Percentiles rank a stretch among this genome's conserved stretches.
phyloP scores from a whole-genome alignment of 495 filamentous ascomycete species.

The Penicillium parvum region DNA sequence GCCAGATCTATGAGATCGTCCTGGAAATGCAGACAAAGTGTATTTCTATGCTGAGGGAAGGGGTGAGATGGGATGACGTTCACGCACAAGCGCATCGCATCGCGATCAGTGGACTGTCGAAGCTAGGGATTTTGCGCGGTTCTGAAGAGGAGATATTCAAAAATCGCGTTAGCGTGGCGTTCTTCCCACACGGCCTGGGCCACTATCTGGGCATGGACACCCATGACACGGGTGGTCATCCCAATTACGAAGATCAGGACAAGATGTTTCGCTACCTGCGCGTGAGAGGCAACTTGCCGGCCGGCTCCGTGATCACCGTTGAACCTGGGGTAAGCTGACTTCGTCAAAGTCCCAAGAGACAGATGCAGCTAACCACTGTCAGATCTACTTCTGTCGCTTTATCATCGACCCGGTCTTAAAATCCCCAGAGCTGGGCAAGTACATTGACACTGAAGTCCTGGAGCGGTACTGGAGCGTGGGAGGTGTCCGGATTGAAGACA shows the following conservation, averaged over 20 bases:
- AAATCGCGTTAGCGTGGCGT: conserved; percentile 72
- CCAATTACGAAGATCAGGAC: conserved; percentile 81
- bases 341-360: background rate
- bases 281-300: conserved; percentile 71
- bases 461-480: conserved; percentile 87
- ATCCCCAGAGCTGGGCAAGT: conserved; percentile 62
- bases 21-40: conserved; percentile 77
- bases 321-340: conserved; percentile 70
- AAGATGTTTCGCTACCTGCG: conserved; percentile 80
- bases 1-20: conserved; percentile 81
- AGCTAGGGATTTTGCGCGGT: conserved; percentile 70
- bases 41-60: conserved; percentile 68
- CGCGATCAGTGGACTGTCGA: conserved; percentile 73
- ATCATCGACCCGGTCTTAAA: conserved; percentile 81
- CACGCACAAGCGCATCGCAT: conserved; percentile 75
- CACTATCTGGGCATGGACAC: conserved; percentile 95
- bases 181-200: conserved; percentile 88
- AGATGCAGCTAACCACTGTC: conserved; percentile 4
- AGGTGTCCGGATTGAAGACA: conserved; percentile 72
- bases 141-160: conserved; percentile 66
- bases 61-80: conserved; percentile 79
- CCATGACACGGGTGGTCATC: conserved; percentile 84
- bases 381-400: conserved; percentile 89
- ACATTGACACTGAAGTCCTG: conserved; percentile 68
- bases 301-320: conserved; percentile 78